These are phyloP conservation scores for Aspergillus vadensis DNA, from an alignment of 2,329 filamentous ascomycete genomes.

Conservation along the genomic window DNA sequence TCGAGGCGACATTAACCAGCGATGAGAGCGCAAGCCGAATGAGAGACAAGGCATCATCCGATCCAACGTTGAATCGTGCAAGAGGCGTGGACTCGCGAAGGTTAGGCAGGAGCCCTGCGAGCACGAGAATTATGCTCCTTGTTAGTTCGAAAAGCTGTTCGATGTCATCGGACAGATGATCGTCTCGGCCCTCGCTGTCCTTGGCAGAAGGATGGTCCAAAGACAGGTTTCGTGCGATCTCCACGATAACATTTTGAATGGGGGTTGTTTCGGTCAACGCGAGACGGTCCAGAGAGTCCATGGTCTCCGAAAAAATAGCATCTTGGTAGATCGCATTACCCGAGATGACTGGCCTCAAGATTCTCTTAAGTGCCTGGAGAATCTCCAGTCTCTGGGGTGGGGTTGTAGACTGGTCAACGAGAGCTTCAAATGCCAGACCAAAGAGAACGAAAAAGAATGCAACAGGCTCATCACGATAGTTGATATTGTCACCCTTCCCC, in stretches of 20 bases:
- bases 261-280: constrained; percentile 87
- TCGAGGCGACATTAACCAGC: constrained; percentile 89
- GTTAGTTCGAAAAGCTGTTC: constrained; percentile 97
- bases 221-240: constrained; percentile 88
- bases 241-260: constrained; percentile 88
- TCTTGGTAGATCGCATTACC: constrained; percentile 96
- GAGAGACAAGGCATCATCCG: constrained; percentile 79
- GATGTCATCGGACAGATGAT: constrained; percentile 91
- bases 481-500: constrained; percentile 76
- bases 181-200: constrained; percentile 64
- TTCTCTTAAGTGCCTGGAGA: constrained; percentile 88
- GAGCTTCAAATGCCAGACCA: constrained; percentile 91
- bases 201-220: constrained; percentile 88
- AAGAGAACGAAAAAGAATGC: constrained; percentile 99
- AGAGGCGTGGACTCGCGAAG: constrained; percentile 56
- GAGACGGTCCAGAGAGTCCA: constrained; percentile 90
- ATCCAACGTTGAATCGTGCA: constrained; percentile 73
- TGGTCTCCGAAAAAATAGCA: constrained; percentile 93
- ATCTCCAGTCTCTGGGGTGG: constrained; percentile 83
- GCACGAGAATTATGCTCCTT: constrained; percentile 89
- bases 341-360: constrained; percentile 88
- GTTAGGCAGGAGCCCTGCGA: constrained; percentile 85
- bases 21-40: constrained; percentile 80
- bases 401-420: constrained; percentile 77
- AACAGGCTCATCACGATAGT: constrained; percentile 95